Base-by-base conservation (phyloP, 805 yeast genomes). In the Yamadazyma paraphyllophila region DNA sequence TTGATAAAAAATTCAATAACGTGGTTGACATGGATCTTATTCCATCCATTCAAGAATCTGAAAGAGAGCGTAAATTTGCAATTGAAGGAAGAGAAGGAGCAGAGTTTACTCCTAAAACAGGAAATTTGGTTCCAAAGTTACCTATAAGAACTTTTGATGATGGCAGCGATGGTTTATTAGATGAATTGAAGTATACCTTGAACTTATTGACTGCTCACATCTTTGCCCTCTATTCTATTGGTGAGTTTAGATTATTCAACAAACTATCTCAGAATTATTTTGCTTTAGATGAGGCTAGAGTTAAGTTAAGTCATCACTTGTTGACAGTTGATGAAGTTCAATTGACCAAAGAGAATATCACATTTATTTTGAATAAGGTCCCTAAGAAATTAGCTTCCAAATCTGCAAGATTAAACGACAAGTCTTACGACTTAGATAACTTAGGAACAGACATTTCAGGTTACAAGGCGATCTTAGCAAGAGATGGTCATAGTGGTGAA, bases 211-310 rank as follows among this genome's bases (percentile, higher is more conserved):
- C 81, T 11, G 74, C 85, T 7, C 87, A 85, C 53, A 77, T 85
- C 40, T 85, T 77, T 62, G 80, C 88, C 0, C 70, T 85, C 55
- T 86, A 85, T 63, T 80, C 91, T 0, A 77, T 80, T 52, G 85
- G 87, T 36, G 88, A 85, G 58, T 82, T 81, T 52, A 67, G 75
- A n/a, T 70, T 83, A 36, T 83, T 78, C 64, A 72, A 74, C 47
- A 81, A 80, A 51, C 69, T 86, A 51, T 65, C 74, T 2, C 63
- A 60, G 11, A 67, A 83, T 33, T 85, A 80, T 60, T 65, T 73
- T 35, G 76, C 78, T 39, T 64, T 86, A 50, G 83, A 83, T 53
- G 80, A 80, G 45, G 70, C 80, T 32, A 67, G 87, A 55, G 61
- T 83, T 50, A 77, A 75, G 53, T 65, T 85, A 45, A 57, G 66